phyloP scores from a whole-genome alignment of 2,329 filamentous ascomycete species.

The Nemania serpens region DNA sequence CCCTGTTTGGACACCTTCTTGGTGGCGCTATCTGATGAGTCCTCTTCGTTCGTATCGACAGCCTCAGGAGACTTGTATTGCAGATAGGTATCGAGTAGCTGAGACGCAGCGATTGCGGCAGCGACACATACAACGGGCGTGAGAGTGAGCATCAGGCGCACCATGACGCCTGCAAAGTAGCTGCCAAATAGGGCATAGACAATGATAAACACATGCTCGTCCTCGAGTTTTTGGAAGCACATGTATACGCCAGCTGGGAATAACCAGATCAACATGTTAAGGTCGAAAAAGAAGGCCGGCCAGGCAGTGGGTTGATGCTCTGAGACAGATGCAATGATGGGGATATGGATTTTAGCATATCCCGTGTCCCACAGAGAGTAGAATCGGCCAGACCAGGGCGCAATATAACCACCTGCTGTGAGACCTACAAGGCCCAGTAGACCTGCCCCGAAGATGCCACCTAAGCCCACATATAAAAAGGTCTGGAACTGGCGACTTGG shows the following conservation, averaged over 20 bases:
- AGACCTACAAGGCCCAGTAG: constrained; percentile 80
- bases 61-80: constrained; percentile 65
- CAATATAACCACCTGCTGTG: constrained; percentile 87
- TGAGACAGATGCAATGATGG: constrained; percentile 98
- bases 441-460: constrained; percentile 73
- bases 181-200: constrained; percentile 96
- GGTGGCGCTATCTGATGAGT: constrained; percentile 55
- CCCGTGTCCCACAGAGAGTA: constrained; percentile 99
- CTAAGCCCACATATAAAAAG: constrained; percentile 76
- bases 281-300: constrained; percentile 98
- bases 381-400: constrained; percentile 97
- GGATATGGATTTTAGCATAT: constrained; percentile 99
- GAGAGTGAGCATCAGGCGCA: constrained; percentile 95
- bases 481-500: constrained; percentile 94
- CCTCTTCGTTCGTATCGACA: constrained; percentile 50
- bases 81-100: constrained; percentile 87
- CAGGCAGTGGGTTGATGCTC: constrained; percentile 99
- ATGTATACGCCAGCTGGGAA: constrained; percentile 98
- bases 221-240: constrained; percentile 90
- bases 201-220: constrained; percentile 97
- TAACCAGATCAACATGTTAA: constrained; percentile 98
- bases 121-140: constrained; percentile 96
- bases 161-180: constrained; percentile 99
- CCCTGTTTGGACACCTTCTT: constrained; percentile 60
- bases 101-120: constrained; percentile 84